phyloP scores from a whole-genome alignment of 306 rosid genomes.

The Prunus mira region DNA sequence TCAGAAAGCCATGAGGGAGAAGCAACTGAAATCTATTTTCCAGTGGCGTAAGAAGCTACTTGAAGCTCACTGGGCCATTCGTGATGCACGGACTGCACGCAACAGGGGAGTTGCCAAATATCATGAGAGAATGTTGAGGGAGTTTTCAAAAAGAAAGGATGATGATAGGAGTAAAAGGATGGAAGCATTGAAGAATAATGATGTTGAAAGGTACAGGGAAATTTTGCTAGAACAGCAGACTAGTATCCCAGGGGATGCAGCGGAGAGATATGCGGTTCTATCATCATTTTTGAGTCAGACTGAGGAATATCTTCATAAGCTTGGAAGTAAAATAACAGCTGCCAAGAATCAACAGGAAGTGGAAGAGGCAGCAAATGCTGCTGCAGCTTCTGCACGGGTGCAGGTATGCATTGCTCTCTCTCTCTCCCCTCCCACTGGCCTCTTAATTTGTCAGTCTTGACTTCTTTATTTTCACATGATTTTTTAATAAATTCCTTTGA shows the following conservation, averaged over 20 bases:
- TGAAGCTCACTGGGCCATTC: slow-evolving; percentile 93
- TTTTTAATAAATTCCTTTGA: neutral
- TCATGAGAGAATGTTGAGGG: slow-evolving; percentile 92
- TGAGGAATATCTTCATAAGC: slow-evolving; percentile 91
- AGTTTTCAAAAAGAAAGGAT: slow-evolving; percentile 90
- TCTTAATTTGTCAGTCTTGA: neutral
- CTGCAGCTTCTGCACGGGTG: slow-evolving; percentile 86
- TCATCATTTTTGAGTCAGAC: slow-evolving; percentile 92
- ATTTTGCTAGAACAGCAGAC: slow-evolving; percentile 96
- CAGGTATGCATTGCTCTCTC: slow-evolving; percentile 57
- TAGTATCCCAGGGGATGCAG: slow-evolving; percentile 82
- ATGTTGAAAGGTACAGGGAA: slow-evolving; percentile 95
- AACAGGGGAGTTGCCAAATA: slow-evolving; percentile 97
- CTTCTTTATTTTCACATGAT: neutral
- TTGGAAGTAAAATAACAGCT: slow-evolving; percentile 91
- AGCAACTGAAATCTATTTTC: slow-evolving; percentile 88
- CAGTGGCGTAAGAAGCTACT: slow-evolving; percentile 98
- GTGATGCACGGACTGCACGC: slow-evolving; percentile 96
- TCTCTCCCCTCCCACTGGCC: neutral
- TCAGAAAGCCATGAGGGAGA: slow-evolving; percentile 82
- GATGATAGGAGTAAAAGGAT: slow-evolving; percentile 87
- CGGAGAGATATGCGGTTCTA: slow-evolving; percentile 95
- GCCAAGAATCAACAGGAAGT: slow-evolving; percentile 90
- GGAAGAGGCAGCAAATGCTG: slow-evolving; percentile 87
- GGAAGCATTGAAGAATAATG: slow-evolving; percentile 98